Conservation (phyloP, 2,329 filamentous ascomycete species). For the Apiospora koreana region DNA sequence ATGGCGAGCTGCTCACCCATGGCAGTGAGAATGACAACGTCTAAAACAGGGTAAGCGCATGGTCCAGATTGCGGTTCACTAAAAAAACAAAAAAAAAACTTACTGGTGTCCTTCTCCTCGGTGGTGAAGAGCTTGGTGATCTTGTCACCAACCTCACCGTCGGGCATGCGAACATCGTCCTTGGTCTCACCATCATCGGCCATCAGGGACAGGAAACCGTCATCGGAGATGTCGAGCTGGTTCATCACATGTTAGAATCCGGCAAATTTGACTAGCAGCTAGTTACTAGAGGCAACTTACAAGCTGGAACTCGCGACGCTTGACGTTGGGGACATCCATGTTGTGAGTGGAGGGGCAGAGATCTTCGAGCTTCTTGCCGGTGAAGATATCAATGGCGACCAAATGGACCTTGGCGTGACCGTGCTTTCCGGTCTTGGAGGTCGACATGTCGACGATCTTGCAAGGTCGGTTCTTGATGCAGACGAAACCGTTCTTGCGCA, state of each 20-base stretch:
- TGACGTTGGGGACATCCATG: conserved; percentile 97
- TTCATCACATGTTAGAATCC: background rate
- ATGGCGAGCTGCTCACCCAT: conserved; percentile 95
- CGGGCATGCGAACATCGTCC: conserved; percentile 93
- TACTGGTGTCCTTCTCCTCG: conserved; percentile 93
- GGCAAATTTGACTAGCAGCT: background rate
- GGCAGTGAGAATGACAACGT: conserved; percentile 88
- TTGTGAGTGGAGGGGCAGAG: conserved; percentile 96
- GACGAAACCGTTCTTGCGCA: conserved; percentile 99
- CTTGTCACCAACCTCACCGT: conserved; percentile 85
- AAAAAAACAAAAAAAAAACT: conserved; percentile 27
- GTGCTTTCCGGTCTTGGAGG: conserved; percentile 99
- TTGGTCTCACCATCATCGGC: conserved; percentile 82
- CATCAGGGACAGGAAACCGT: conserved; percentile 95
- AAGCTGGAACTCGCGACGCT: conserved; percentile 88
- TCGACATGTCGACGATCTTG: conserved; percentile 99
- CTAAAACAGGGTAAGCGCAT: conserved; percentile 45
- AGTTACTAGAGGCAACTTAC: conserved; percentile 57
- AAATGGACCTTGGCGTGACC: conserved; percentile 99
- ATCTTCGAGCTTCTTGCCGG: conserved; percentile 99
- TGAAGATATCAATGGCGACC: conserved; percentile 98
- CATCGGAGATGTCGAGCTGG: conserved; percentile 89
- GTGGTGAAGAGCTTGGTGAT: conserved; percentile 77
- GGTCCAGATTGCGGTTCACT: conserved; percentile 16
- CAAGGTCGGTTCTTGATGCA: conserved; percentile 98